phyloP scores from a whole-genome alignment of 164 flowering plant genomes.

The Magnolia officinalis region DNA sequence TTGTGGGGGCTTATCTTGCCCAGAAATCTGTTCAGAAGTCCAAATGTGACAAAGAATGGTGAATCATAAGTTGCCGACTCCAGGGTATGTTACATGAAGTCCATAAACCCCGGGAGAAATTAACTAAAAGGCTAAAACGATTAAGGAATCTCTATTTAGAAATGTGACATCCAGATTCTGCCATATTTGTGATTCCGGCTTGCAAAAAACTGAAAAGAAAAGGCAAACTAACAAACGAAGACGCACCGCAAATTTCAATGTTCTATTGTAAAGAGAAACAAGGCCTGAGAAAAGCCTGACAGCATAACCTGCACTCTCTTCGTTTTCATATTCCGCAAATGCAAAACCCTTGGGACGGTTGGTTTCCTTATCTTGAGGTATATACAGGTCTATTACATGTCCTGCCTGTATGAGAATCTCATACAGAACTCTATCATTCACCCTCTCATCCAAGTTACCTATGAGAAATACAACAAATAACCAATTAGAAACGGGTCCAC shows the following conservation, averaged over 20 bases:
- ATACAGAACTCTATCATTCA: conserved; percentile 73
- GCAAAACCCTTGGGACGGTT: conserved; percentile 78
- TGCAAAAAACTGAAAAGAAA: neutral
- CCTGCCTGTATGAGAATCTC: conserved; percentile 92
- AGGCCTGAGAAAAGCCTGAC: conserved; percentile 86
- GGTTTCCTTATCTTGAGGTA: conserved; percentile 79
- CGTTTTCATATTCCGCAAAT: conserved; percentile 83
- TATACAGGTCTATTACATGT: conserved; percentile 57
- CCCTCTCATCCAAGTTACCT: conserved; percentile 92
- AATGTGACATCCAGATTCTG: neutral
- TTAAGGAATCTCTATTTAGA: neutral
- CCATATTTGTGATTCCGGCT: neutral
- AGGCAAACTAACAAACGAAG: neutral
- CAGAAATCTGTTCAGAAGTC: conserved; percentile 59
- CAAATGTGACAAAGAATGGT: neutral
- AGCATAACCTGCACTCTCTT: conserved; percentile 80
- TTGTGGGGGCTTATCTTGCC: conserved; percentile 56
- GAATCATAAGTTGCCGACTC: neutral
- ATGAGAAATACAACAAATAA: neutral
- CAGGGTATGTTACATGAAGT: neutral
- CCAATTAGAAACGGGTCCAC: neutral
- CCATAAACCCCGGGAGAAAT: neutral
- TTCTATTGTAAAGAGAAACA: conserved; percentile 62
- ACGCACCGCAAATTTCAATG: conserved; percentile 78
- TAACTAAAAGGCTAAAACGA: neutral